Evolutionary conservation across 2,329 filamentous ascomycete species (phyloP), one percentile per base, ranked within the genome.

Genomic region (Sarocladiaceae sp.): DNA sequence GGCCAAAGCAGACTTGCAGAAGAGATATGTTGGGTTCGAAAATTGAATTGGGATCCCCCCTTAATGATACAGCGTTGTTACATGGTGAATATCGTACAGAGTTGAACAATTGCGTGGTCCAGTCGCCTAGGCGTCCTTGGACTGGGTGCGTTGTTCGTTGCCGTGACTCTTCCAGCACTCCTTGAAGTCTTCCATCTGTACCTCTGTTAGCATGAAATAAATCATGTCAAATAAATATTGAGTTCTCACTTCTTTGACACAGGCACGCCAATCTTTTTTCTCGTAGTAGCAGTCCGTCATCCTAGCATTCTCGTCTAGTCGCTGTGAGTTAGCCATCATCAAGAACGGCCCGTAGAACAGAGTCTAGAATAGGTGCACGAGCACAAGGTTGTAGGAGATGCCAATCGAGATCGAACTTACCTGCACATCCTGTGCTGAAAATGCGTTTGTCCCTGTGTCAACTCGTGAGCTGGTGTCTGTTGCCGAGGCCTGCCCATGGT

Each of bases 251-350:
- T 97, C 93, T 59, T 84, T 78, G 65, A 88, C 88, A 71, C 94
- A 99, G 53, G 80, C 78, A 60, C 94, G 79, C 93, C 94, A 99
- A 67, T 99, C 94, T 67, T 92, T 96, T 78, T 92, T 96, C 52
- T 93, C 90, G 65, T 83, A 96, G 69, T 95, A 96, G 71, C 94
- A 99, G 68, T 97, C 90, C 31, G 91, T 97, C 84, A 99, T 81
- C 64, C 84, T 92, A 51, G 81, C 75, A 64, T 97, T 96, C 65
- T 97, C 93, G 20, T 83, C 93, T 97, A 18, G 23, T 13, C 11
- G 7, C 13, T 6, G 37, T 22, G 5, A 42, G 12, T 25, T 25
- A 15, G 12, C 37, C 4, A 20, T 23, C 4, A 22, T 7, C 22
- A 20, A 5, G 12, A 28, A 15, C 37, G 11, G 23, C 6, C 6